Base-by-base conservation (phyloP, 805 yeast genomes). In the Cyberlindnera petersonii region DNA sequence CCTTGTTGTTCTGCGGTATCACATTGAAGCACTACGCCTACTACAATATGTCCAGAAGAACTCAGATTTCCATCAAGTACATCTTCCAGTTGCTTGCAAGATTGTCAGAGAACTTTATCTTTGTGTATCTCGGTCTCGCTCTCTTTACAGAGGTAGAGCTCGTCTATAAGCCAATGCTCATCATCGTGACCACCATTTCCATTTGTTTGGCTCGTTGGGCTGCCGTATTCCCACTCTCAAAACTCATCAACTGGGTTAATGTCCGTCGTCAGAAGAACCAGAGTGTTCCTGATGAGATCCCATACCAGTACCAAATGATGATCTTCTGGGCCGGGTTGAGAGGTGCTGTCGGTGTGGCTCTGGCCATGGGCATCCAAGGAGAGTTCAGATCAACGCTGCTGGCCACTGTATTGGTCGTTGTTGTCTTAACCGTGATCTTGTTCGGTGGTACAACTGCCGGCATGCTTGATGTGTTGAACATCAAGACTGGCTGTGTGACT, bases 391-490 rank as follows among this genome's bases (percentile, higher is more conserved):
- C 82, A 57, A 80, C 96, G 0, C 67, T 93, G 37, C 65, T 91
- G 38, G 99, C 98, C 3, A 94, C 98, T 0, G 96, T 94, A 1
- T 67, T 94, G 30, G 98, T 94, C 11, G 98, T 91, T 18, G 99
- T 93, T 9, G 98, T 93, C 22, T 68, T 93, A 33, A 93, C 99
- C 0, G 98, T 93, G 21, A 89, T 93, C 39, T 73, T 93, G 21
- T 93, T 93, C 61, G 99, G 99, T 43, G 98, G 99, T 26, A 93
- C 98, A 1, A 93, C 98, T 0, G 97, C 98, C 1, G 86, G 95
- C 31, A 93, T 93, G 99, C 74, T 93, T 43, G 99, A 93, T 59
- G 86, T 91, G 49, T 69, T 93, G 50, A 93, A 94, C 32, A 94
- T 93, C 51, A 82, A 84, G 51, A 84, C 95, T 2, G 98, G 98